A percentile compares a stretch with the other conserved stretches of the same genome.
Evolutionary conservation across 2,329 filamentous ascomycete species (phyloP).

Genomic region (Laburnicola sp.): DNA sequence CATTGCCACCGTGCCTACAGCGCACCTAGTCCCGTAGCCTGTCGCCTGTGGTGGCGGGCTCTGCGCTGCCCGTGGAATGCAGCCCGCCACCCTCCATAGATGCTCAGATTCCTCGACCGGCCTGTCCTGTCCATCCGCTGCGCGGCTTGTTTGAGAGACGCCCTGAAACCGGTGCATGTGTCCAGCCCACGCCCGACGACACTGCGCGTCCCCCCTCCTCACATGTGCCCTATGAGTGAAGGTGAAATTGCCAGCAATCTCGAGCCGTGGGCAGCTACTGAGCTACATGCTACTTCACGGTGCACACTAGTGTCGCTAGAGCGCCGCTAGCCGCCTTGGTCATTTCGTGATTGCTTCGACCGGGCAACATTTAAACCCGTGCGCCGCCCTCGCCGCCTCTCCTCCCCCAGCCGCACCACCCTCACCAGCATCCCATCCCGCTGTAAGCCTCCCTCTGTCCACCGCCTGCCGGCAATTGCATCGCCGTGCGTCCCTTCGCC

Average conservation of each 20-base stretch:
- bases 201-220: no score
- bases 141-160: conserved; percentile 16
- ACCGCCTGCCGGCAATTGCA: conserved; percentile 15
- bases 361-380: conserved; percentile 16
- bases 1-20: no score
- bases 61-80: background rate
- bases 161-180: conserved; percentile 16
- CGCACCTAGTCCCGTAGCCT: background rate
- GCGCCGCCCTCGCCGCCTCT: conserved; percentile 7
- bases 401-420: background rate
- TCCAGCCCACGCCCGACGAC: background rate
- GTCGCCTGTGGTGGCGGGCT: background rate
- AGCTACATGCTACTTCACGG: no score
- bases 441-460: conserved; percentile 15
- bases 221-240: no score
- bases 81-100: background rate
- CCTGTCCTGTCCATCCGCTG: conserved; percentile 11
- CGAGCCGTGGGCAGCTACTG: background rate
- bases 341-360: conserved; percentile 8
- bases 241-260: conserved; percentile 6
- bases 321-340: conserved; percentile 2
- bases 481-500: background rate
- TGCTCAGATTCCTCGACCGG: conserved; percentile 13
- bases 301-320: no score
- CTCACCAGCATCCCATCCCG: conserved; percentile 15